Evolutionary conservation across 768 basidiomycete species (phyloP).

Genomic region (Russula sp.): DNA sequence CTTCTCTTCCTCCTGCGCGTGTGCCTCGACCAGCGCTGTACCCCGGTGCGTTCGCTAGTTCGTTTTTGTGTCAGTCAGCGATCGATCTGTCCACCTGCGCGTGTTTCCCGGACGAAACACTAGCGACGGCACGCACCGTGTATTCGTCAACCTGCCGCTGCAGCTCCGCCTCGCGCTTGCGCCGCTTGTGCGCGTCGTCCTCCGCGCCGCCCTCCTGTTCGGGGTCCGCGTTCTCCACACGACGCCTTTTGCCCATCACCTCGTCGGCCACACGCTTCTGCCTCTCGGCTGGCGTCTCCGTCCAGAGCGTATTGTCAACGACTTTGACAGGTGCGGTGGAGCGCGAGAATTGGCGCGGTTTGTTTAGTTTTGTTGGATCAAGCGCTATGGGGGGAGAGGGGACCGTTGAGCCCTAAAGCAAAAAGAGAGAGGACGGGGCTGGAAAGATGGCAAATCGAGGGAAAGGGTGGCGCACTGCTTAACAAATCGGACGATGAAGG

Average conservation of each 20-base stretch:
- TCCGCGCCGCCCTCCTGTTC: conserved; percentile 35
- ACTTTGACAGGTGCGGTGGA: conserved; percentile 36
- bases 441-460: neutral
- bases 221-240: conserved; percentile 49
- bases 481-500: conserved; percentile 78
- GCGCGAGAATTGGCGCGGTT: conserved; percentile 73
- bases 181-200: conserved; percentile 46
- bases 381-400: conserved; percentile 45
- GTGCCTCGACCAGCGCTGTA: conserved; percentile 31
- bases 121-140: conserved; percentile 45
- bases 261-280: conserved; percentile 93
- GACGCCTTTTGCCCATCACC: conserved; percentile 83
- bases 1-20: conserved; percentile 40
- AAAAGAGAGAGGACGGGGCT: neutral
- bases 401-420: neutral
- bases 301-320: conserved; percentile 77
- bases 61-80: neutral
- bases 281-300: conserved; percentile 91
- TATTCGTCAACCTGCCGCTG: conserved; percentile 71
- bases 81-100: no score
- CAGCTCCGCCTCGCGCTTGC: conserved; percentile 63
- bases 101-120: neutral
- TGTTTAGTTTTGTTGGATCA: conserved; percentile 76
- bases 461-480: conserved; percentile 42
- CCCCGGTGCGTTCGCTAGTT: conserved; percentile 29